Conservation (phyloP, 2,329 filamentous ascomycete genomes). For the Colletotrichum endophyticum region DNA sequence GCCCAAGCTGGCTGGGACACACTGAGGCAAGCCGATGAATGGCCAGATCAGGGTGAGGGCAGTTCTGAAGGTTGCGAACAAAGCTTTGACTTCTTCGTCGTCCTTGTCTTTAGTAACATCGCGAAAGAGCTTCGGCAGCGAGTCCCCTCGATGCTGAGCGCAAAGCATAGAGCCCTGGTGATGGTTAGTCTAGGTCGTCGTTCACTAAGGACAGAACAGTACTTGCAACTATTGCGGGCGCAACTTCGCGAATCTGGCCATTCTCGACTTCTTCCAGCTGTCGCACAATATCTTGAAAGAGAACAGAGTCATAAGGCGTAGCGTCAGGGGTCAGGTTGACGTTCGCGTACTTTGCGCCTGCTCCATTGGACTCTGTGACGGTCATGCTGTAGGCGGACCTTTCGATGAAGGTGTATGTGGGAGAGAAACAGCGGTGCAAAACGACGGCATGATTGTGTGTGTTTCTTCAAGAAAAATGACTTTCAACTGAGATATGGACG, state of each 20-base stretch:
- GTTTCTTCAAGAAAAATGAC: not conserved
- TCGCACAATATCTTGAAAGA: not conserved
- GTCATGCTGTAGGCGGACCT: not conserved
- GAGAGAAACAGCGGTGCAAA: not conserved
- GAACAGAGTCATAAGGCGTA: not conserved
- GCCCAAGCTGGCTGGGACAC: not conserved
- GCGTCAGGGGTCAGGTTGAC: not conserved
- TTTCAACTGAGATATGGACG: not conserved
- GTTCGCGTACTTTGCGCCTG: not conserved
- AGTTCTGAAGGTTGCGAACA: not conserved
- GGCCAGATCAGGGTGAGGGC: not conserved
- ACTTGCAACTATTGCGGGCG: not conserved
- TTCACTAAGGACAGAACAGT: too few species aligned
- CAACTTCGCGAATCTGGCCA: not conserved
- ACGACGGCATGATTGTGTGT: not conserved
- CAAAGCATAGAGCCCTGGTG: not conserved
- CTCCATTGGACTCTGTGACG: not conserved
- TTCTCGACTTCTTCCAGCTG: not conserved
- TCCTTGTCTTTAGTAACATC: not conserved
- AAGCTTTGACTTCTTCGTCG: not conserved
- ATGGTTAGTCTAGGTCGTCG: not conserved
- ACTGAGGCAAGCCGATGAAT: not conserved
- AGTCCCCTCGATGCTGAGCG: not conserved
- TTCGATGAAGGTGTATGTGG: not conserved
- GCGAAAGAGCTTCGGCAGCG: not conserved